Conservation (phyloP, 306 rosid species). For the Dryas alaskensis region DNA sequence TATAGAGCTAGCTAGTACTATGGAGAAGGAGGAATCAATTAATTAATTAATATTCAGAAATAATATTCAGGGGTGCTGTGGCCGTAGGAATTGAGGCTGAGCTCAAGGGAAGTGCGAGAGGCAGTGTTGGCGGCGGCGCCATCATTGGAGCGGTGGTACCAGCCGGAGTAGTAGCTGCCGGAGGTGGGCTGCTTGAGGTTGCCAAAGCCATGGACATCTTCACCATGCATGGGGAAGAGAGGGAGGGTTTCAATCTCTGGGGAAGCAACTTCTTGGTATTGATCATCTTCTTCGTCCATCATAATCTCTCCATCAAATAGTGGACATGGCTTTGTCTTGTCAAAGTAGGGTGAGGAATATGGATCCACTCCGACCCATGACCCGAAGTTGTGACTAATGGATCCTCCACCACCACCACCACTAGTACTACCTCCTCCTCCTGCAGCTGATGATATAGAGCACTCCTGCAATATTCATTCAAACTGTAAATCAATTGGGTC, state of each 20-base stretch:
- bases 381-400: slow-evolving; percentile 46
- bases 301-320: slow-evolving; percentile 13
- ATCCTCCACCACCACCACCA: slow-evolving; percentile 42
- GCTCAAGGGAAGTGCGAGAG: slow-evolving; percentile 77
- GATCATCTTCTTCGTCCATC: slow-evolving; percentile 24
- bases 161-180: slow-evolving; percentile 46
- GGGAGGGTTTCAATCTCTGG: slow-evolving; percentile 88
- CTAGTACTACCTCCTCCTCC: slow-evolving; percentile 35
- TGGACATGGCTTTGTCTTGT: slow-evolving; percentile 34
- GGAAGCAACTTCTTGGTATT: slow-evolving; percentile 13
- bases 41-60: slow-evolving; percentile 20
- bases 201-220: slow-evolving; percentile 60
- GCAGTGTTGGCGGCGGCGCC: slow-evolving; percentile 26
- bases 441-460: slow-evolving; percentile 59
- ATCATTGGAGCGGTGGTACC: slow-evolving; percentile 39
- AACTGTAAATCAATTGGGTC: not conserved
- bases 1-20: not conserved
- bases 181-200: slow-evolving; percentile 48
- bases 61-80: slow-evolving; percentile 48
- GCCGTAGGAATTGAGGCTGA: slow-evolving; percentile 74
- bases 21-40: not conserved
- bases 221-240: slow-evolving; percentile 87
- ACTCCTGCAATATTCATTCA: slow-evolving; percentile 40
- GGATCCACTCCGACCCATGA: slow-evolving; percentile 65
- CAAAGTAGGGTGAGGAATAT: slow-evolving; percentile 52